Percentiles rank a stretch among this genome's conserved stretches.
Conservation (phyloP, 129 eudicot species). For the Lactuca sativa region DNA sequence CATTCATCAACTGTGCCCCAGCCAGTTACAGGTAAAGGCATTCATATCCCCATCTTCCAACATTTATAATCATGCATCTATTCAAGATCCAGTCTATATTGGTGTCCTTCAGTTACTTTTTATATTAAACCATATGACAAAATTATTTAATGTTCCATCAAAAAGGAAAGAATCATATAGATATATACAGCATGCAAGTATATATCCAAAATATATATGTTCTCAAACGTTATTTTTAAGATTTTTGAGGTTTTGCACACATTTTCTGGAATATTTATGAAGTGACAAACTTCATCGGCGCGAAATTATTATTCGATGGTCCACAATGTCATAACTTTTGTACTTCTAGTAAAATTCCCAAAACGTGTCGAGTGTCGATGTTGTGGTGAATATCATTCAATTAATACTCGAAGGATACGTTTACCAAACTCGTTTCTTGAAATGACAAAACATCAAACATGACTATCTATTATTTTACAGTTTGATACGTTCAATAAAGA, state of each 20-base stretch:
- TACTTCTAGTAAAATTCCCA: neutral
- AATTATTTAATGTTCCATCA: neutral
- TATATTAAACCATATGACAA: neutral
- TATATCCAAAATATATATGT: too few relatives aligned
- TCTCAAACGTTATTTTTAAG: neutral
- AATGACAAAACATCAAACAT: constrained; percentile 7
- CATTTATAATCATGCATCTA: constrained; percentile 30
- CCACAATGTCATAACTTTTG: neutral
- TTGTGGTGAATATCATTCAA: constrained; percentile 2
- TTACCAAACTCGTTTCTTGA: constrained; percentile 1
- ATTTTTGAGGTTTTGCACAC: neutral
- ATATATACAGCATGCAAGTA: neutral
- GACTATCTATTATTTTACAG: neutral
- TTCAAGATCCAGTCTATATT: constrained; percentile 16
- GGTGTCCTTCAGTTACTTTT: neutral
- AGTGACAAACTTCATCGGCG: neutral
- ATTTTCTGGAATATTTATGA: neutral
- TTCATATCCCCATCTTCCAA: constrained; percentile 22
- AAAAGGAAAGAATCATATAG: neutral
- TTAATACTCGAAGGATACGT: neutral
- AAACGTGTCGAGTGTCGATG: neutral
- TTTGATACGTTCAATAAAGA: constrained; percentile 1
- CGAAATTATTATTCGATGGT: constrained; percentile 3
- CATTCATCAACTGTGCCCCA: constrained; percentile 83
- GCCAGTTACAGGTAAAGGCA: constrained; percentile 68